These are phyloP conservation scores for Bryoglossum gracile DNA, from an alignment of 495 filamentous ascomycete species.

Conservation along the genomic window DNA sequence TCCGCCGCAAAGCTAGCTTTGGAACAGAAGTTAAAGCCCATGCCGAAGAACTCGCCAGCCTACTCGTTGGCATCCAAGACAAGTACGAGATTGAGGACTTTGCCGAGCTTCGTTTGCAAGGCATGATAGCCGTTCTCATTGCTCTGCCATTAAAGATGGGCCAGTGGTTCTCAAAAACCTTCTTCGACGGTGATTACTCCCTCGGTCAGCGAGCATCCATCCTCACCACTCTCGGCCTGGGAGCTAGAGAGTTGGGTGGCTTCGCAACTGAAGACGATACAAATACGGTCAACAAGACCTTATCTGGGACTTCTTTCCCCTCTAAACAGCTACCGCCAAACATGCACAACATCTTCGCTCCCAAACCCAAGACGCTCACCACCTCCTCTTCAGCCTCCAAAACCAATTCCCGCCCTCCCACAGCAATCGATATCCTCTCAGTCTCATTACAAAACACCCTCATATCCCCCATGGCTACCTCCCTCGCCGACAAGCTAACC, in stretches of 20 bases:
- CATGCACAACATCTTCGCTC: slow-evolving; percentile 43
- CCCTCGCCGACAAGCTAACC: slow-evolving; percentile 47
- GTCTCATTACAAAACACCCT: slow-evolving; percentile 57
- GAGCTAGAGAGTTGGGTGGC: slow-evolving; percentile 82
- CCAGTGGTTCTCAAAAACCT: slow-evolving; percentile 73
- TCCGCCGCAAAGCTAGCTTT: slow-evolving; percentile 80
- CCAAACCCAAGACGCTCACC: slow-evolving; percentile 6
- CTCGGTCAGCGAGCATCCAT: slow-evolving; percentile 73
- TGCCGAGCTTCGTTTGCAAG: slow-evolving; percentile 67
- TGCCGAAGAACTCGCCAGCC: slow-evolving; percentile 67
- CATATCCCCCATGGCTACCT: slow-evolving; percentile 70
- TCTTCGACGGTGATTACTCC: slow-evolving; percentile 89
- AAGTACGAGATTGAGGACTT: slow-evolving; percentile 71
- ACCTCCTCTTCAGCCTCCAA: too few species aligned
- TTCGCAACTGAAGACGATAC: slow-evolving; percentile 50
- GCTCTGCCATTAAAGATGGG: slow-evolving; percentile 71
- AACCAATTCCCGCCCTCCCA: too few species aligned
- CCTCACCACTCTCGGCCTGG: slow-evolving; percentile 72
- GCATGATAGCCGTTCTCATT: slow-evolving; percentile 75
- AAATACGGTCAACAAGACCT: slow-evolving; percentile 13
- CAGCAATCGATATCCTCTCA: slow-evolving; percentile 55
- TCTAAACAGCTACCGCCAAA: slow-evolving; percentile 41
- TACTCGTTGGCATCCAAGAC: slow-evolving; percentile 73
- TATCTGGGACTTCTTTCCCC: slow-evolving; percentile 23
- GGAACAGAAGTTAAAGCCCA: slow-evolving; percentile 84